Evolutionary conservation across 1,139 yeast genomes (phyloP), one percentile per base, ranked within the genome.

Genomic region (Saccharomycopsis crataegensis): DNA sequence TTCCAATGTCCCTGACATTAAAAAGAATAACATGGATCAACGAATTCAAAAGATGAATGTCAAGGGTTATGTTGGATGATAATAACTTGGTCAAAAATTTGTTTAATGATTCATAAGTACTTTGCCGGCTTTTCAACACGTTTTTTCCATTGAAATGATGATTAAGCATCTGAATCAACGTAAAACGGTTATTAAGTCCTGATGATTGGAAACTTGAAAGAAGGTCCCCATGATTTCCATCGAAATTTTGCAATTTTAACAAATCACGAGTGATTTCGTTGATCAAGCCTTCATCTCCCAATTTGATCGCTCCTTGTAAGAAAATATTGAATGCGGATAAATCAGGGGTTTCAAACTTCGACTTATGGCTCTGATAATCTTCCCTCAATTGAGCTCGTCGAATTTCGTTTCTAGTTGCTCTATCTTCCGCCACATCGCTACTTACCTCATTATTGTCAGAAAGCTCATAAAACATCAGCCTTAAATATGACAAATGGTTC

Each of bases 401-500:
- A 11, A 36, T 36, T 11, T 36, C 40, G n/a, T 36, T 36, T 5
- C 40, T 36, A 2, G 40, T 3, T 5, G 3, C 5, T 11, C n/a
- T 36, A 11, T 11, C n/a, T 36, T 36, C n/a, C 11, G 11, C 40
- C 11, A n/a, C n/a, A 2, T 36, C 40, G n/a, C 2, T n/a, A 5
- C n/a, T 36, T n/a, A 3, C 5, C n/a, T 11, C n/a, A 11, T 11
- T 11, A 3, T 36, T 36, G 5, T 36, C 40, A 11, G n/a, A 36
- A 11, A 36, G 5, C n/a, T 36, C 40, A 36, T 46, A 46, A 12
- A 45, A 43, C 8, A 31, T 17, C 38, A 49, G 17, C 28, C 43
- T 33, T 28, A 51, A 17, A 32, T 43, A 34, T 8, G 50, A 34
- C 28, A 55, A 42, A 28, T 55, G 58, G 49, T 50, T 52, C 31